A percentile compares a stretch with the other conserved stretches of the same genome.
Conservation (phyloP, 371 early-diverging fungal species). For the Mucor mucedo region DNA sequence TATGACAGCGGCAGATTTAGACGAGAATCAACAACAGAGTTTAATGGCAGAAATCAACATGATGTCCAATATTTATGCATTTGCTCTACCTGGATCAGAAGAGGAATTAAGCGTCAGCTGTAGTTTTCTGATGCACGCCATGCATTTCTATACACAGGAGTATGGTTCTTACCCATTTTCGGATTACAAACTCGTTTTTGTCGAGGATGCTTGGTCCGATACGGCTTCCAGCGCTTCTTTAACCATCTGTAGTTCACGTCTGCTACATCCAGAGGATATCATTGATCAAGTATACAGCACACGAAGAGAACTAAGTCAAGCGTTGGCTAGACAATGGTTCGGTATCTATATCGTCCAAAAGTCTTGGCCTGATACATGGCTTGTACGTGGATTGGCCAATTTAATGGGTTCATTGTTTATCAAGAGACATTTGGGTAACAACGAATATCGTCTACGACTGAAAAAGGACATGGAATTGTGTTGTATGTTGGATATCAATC, state of each 20-base stretch:
- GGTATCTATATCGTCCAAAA: conserved; percentile 85
- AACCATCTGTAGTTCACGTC: conserved; percentile 65
- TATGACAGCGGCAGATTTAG: conserved; percentile 51
- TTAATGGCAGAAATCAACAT: conserved; percentile 52
- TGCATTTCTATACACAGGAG: conserved; percentile 87
- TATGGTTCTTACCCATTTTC: conserved; percentile 88
- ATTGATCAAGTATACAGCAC: conserved; percentile 91
- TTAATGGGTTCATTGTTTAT: conserved; percentile 77
- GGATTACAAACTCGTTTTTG: conserved; percentile 86
- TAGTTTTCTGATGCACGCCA: conserved; percentile 69
- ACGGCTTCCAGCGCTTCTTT: conserved; percentile 75
- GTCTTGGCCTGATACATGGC: conserved; percentile 88
- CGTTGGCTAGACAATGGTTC: conserved; percentile 92
- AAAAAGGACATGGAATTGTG: conserved; percentile 86
- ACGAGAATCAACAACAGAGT: conserved; percentile 55
- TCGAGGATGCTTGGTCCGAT: conserved; percentile 75
- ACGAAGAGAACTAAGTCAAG: conserved; percentile 68
- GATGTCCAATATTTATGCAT: conserved; percentile 74
- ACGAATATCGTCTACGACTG: conserved; percentile 86
- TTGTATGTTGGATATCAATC: conserved; percentile 80
- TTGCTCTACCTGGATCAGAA: conserved; percentile 62
- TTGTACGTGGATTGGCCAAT: conserved; percentile 81
- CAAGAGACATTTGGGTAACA: conserved; percentile 81
- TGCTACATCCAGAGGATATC: conserved; percentile 75
- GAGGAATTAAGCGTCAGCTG: conserved; percentile 68